Conservation (phyloP, 139 green algal genomes). For the Ettlia oleoabundans region DNA sequence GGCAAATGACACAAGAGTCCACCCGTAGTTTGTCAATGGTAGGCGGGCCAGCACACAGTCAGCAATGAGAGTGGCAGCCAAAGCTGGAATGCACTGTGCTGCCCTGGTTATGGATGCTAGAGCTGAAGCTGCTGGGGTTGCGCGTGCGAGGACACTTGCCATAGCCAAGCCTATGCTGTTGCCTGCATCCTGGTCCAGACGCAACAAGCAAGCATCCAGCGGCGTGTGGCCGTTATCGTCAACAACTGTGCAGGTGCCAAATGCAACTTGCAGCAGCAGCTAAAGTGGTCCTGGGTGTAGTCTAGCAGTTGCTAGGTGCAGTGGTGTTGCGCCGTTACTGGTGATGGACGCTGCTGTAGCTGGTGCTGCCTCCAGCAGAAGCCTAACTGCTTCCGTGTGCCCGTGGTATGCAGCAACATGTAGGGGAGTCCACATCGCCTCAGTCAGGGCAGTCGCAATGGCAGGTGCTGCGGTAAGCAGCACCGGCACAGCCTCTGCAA, state of each 20-base stretch:
- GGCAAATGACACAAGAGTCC: not conserved
- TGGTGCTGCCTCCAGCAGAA: no score
- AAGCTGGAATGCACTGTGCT: not conserved
- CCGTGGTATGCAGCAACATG: not conserved
- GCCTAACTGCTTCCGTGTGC: not conserved
- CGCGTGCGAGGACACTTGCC: not conserved
- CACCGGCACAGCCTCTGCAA: not conserved
- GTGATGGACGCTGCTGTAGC: no score
- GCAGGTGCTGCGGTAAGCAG: not conserved
- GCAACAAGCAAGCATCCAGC: no score
- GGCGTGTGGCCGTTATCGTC: not conserved
- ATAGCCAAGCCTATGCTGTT: not conserved
- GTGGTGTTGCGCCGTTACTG: no score
- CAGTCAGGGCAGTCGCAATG: no score
- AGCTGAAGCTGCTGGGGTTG: no score
- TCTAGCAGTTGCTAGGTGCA: no score
- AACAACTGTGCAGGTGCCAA: no score
- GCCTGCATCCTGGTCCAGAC: no score
- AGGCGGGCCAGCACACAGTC: not conserved
- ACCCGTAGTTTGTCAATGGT: not conserved
- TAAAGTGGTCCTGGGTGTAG: no score
- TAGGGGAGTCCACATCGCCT: not conserved
- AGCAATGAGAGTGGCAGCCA: not conserved
- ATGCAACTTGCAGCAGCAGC: not conserved
- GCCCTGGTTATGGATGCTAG: no score